Evolutionary conservation across 2,329 filamentous ascomycete genomes (phyloP).

Genomic region (Aspergillus pseudoglaucus): DNA sequence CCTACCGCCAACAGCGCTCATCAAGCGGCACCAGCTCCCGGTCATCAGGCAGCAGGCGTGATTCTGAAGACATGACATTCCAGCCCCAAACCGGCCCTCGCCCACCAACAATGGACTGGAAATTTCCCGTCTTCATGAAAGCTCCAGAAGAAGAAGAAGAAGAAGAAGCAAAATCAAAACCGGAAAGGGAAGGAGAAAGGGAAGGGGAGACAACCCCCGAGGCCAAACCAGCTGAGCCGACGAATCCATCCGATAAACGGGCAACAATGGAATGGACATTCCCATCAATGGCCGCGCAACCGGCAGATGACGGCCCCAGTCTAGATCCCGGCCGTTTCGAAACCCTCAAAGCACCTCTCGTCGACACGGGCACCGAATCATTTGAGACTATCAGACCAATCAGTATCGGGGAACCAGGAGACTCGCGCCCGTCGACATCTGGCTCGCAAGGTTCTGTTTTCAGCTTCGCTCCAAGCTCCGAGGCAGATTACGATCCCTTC

Average conservation of each 20-base stretch:
- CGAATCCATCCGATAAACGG: constrained; percentile 26
- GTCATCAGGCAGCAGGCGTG: constrained; percentile 19
- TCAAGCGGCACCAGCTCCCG: constrained; percentile 30
- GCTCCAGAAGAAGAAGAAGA: constrained; percentile 8
- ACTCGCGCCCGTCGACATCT: constrained; percentile 35
- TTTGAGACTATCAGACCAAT: constrained; percentile 9
- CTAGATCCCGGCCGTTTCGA: constrained; percentile 20
- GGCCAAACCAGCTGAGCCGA: constrained; percentile 11
- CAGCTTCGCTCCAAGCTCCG: constrained; percentile 23
- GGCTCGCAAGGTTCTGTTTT: constrained; percentile 22
- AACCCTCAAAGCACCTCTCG: constrained; percentile 25
- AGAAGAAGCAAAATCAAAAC: constrained; percentile 3
- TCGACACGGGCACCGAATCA: constrained; percentile 8
- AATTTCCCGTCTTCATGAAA: constrained; percentile 33
- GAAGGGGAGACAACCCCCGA: constrained; percentile 3
- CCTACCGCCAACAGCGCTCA: constrained; percentile 41
- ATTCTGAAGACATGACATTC: constrained; percentile 23
- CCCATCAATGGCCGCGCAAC: constrained; percentile 33
- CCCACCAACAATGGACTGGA: constrained; percentile 44
- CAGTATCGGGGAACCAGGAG: constrained; percentile 19
- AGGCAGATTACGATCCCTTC: constrained; percentile 38
- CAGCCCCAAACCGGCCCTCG: constrained; percentile 32
- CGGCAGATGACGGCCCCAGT: constrained; percentile 1
- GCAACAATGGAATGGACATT: constrained; percentile 52
- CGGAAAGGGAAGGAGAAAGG: constrained; percentile 1